Conservation (phyloP, 2,329 filamentous ascomycete genomes). For the Aulographum hederae region DNA sequence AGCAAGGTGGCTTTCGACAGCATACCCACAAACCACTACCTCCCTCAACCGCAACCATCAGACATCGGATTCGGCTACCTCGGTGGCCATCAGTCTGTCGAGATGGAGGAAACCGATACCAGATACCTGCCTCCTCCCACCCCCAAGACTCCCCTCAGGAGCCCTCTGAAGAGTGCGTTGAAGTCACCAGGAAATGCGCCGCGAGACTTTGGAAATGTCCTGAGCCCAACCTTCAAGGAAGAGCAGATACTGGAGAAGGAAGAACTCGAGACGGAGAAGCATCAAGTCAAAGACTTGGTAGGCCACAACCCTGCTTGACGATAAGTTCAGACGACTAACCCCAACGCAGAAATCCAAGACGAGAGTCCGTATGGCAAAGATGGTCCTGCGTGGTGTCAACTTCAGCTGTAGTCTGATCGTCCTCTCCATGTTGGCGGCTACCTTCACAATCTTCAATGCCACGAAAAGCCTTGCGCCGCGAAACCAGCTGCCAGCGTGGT, state of each 20-base stretch:
- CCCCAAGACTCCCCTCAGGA: slow-evolving; percentile 62
- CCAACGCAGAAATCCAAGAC: slow-evolving; percentile 68
- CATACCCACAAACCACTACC: slow-evolving; percentile 35
- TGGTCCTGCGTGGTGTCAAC: slow-evolving; percentile 86
- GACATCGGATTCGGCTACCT: slow-evolving; percentile 93
- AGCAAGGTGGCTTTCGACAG: slow-evolving; percentile 39
- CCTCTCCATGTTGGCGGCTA: slow-evolving; percentile 72
- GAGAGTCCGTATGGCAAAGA: slow-evolving; percentile 80
- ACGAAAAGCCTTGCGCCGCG: slow-evolving; percentile 57
- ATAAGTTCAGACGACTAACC: slow-evolving; percentile 17
- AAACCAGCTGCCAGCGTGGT: slow-evolving; percentile 75
- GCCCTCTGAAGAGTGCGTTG: slow-evolving; percentile 69
- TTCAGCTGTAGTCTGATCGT: slow-evolving; percentile 96
- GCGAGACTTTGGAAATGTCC: slow-evolving; percentile 47
- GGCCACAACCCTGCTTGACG: slow-evolving; percentile 18
- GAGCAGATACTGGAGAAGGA: slow-evolving; percentile 75
- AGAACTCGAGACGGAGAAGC: slow-evolving; percentile 63
- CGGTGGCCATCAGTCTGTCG: slow-evolving; percentile 31
- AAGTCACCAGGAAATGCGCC: slow-evolving; percentile 71
- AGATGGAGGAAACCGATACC: slow-evolving; percentile 32
- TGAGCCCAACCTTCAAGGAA: slow-evolving; percentile 84
- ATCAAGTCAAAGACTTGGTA: slow-evolving; percentile 78
- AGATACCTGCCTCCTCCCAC: slow-evolving; percentile 35
- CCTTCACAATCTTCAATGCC: slow-evolving; percentile 81
- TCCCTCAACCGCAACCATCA: slow-evolving; percentile 51